These are phyloP conservation scores for Aeschynomene evenia DNA, from an alignment of 306 rosid genomes.

Conservation along the genomic window DNA sequence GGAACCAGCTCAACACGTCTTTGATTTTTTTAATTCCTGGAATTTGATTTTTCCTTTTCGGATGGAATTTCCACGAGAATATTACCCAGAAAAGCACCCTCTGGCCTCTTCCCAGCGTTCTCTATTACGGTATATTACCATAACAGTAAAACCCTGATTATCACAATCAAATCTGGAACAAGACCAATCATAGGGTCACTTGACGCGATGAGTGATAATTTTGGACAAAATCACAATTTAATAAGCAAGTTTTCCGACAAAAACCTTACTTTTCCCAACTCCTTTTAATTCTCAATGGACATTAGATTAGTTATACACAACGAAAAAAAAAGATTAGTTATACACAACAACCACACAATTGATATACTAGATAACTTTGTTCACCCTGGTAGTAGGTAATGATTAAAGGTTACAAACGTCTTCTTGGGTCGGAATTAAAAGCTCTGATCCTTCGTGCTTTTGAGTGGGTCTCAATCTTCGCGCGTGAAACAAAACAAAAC, in stretches of 20 bases:
- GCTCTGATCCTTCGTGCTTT: not conserved
- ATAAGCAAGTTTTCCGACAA: slow-evolving; percentile 36
- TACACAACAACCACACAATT: slow-evolving; percentile 33
- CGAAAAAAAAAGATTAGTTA: no score
- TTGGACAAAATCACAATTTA: slow-evolving; percentile 24
- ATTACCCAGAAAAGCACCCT: slow-evolving; percentile 42
- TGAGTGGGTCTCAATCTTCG: slow-evolving; percentile 14
- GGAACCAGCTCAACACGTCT: slow-evolving; percentile 88
- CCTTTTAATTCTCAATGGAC: slow-evolving; percentile 34
- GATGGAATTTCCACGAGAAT: slow-evolving; percentile 18
- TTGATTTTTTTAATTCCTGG: slow-evolving; percentile 35
- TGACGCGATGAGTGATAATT: slow-evolving; percentile 11
- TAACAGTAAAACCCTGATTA: not conserved
- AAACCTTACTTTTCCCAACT: slow-evolving; percentile 25
- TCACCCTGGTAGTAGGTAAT: slow-evolving; percentile 17
- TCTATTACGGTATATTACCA: not conserved
- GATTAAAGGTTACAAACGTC: slow-evolving; percentile 25
- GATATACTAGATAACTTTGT: no score
- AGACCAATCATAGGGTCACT: slow-evolving; percentile 20
- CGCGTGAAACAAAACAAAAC: slow-evolving; percentile 20
- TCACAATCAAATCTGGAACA: slow-evolving; percentile 16
- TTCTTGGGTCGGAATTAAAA: slow-evolving; percentile 20
- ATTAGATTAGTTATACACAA: no score
- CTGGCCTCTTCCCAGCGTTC: slow-evolving; percentile 24
- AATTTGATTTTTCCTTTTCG: not conserved